A percentile compares a stretch with the other conserved stretches of the same genome.
phyloP scores from a whole-genome alignment of 805 yeast species.

The Lachancea meyersii region DNA sequence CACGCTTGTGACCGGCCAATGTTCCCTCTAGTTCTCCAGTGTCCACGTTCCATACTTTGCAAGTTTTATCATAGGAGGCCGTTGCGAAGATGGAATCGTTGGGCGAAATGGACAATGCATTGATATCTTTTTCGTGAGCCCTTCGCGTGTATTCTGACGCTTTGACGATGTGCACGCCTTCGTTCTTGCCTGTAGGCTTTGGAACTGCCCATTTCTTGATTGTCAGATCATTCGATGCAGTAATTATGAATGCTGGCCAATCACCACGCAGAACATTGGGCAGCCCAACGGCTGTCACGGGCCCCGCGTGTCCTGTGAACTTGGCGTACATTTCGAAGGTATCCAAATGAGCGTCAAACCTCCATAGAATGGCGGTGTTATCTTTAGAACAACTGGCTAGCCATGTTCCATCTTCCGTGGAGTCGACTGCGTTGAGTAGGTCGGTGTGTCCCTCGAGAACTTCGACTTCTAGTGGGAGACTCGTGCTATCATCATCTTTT shows the following conservation, averaged over 20 bases:
- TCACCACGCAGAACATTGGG: slow-evolving; percentile 45
- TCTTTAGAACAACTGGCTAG: slow-evolving; percentile 90
- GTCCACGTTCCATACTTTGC: slow-evolving; percentile 80
- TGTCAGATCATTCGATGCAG: slow-evolving; percentile 81
- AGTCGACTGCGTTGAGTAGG: slow-evolving; percentile 72
- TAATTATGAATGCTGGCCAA: slow-evolving; percentile 64
- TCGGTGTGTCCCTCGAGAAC: slow-evolving; percentile 80
- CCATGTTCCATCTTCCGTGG: slow-evolving; percentile 79
- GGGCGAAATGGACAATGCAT: slow-evolving; percentile 83
- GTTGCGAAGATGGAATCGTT: slow-evolving; percentile 85
- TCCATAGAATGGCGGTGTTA: slow-evolving; percentile 79
- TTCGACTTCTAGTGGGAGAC: slow-evolving; percentile 48
- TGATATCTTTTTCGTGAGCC: slow-evolving; percentile 96
- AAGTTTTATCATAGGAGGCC: slow-evolving; percentile 89
- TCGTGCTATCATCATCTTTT: neutral
- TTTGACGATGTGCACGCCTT: slow-evolving; percentile 36
- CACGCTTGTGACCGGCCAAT: slow-evolving; percentile 86
- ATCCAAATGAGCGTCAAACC: slow-evolving; percentile 40
- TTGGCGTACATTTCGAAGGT: slow-evolving; percentile 47
- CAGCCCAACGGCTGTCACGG: slow-evolving; percentile 76
- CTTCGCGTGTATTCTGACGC: slow-evolving; percentile 82
- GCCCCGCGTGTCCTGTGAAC: slow-evolving; percentile 80
- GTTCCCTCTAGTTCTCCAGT: slow-evolving; percentile 85
- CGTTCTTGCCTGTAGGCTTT: slow-evolving; percentile 25
- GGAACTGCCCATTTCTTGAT: slow-evolving; percentile 82